Evolutionary conservation across 495 filamentous ascomycete species (phyloP).

Genomic region (Amniculicola lignicola): DNA sequence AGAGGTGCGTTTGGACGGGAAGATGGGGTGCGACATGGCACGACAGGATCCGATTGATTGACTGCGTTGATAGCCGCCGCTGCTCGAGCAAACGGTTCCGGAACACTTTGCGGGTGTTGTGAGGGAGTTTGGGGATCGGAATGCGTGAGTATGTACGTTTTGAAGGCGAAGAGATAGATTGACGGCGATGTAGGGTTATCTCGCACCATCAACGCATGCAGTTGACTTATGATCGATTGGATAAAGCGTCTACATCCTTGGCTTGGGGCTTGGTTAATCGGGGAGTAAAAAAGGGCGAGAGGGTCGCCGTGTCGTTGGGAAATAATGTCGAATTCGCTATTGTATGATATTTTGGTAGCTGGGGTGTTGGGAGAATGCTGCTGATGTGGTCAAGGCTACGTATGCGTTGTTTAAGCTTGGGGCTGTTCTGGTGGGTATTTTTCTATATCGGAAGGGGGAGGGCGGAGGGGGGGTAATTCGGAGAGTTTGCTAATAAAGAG

Average conservation of each 20-base stretch:
- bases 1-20: constrained; percentile 39
- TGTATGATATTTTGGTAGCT: constrained; percentile 42
- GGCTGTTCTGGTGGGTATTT: constrained; percentile 65
- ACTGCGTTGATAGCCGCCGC: constrained; percentile 55
- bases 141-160: constrained; percentile 57
- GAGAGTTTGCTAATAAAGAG: background rate
- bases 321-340: constrained; percentile 81
- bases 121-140: constrained; percentile 65
- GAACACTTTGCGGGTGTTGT: constrained; percentile 76
- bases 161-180: no score
- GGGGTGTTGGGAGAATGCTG: background rate
- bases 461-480: no score
- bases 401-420: constrained; percentile 93
- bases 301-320: constrained; percentile 81
- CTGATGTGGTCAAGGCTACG: constrained; percentile 50
- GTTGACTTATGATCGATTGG: constrained; percentile 71
- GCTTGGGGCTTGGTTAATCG: constrained; percentile 68
- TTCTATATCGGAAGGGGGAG: no score
- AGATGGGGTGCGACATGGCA: background rate
- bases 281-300: constrained; percentile 79
- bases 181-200: constrained; percentile 53
- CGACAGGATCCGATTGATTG: constrained; percentile 16
- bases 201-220: constrained; percentile 60
- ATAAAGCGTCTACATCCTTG: constrained; percentile 71
- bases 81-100: constrained; percentile 72